Evolutionary conservation across 2,329 filamentous ascomycete genomes (phyloP).

Genomic region (Aureobasidium sp.): DNA sequence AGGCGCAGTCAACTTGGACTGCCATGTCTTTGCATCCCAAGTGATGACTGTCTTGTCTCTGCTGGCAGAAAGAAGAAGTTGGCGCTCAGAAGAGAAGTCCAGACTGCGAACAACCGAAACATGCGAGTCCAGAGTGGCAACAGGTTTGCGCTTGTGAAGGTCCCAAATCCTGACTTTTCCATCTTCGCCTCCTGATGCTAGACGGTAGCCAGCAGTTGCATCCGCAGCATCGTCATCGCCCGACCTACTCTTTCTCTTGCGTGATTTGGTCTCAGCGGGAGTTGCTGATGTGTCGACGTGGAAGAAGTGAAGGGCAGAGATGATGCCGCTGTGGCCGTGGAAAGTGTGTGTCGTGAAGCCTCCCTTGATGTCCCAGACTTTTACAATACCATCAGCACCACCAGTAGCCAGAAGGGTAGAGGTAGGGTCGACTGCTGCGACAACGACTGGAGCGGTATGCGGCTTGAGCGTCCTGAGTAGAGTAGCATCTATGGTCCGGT

Average conservation of each 20-base stretch:
- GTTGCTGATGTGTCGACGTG: slow-evolving; percentile 39
- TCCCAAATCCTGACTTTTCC: slow-evolving; percentile 91
- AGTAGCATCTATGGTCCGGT: slow-evolving; percentile 54
- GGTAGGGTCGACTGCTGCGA: slow-evolving; percentile 75
- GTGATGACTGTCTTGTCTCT: slow-evolving; percentile 90
- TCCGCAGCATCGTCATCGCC: slow-evolving; percentile 44
- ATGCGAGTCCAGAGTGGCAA: slow-evolving; percentile 79
- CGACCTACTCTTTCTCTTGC: slow-evolving; percentile 44
- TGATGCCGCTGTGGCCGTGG: slow-evolving; percentile 81
- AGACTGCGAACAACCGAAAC: slow-evolving; percentile 88
- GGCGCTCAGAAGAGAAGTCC: slow-evolving; percentile 69
- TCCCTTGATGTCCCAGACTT: slow-evolving; percentile 89
- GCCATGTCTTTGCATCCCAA: slow-evolving; percentile 86
- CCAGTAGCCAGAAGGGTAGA: slow-evolving; percentile 88
- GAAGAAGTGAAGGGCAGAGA: slow-evolving; percentile 90
- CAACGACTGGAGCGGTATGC: slow-evolving; percentile 82
- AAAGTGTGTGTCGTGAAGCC: slow-evolving; percentile 95
- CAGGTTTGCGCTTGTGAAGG: slow-evolving; percentile 70
- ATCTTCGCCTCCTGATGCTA: slow-evolving; percentile 90
- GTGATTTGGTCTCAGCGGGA: slow-evolving; percentile 23
- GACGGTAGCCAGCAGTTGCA: slow-evolving; percentile 57
- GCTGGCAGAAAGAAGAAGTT: slow-evolving; percentile 73
- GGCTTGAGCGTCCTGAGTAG: slow-evolving; percentile 79
- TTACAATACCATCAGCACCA: slow-evolving; percentile 85
- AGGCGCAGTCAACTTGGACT: slow-evolving; percentile 69